phyloP scores from a whole-genome alignment of 805 yeast genomes.

The Barnettozyma vustinii region DNA sequence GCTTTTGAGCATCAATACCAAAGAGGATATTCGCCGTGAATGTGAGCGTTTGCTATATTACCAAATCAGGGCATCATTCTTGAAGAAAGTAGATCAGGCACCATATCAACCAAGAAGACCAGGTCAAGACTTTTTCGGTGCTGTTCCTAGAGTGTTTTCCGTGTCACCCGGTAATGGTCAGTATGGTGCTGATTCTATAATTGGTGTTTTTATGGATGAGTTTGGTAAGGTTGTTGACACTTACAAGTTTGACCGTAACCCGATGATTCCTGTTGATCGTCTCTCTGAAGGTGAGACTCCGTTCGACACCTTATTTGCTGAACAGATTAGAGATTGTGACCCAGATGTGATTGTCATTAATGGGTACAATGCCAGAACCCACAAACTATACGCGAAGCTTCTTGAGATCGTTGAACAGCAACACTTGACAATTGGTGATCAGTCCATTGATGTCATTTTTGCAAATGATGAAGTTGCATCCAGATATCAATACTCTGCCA shows the following conservation, averaged over 20 bases:
- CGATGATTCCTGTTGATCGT: slow-evolving; percentile 43
- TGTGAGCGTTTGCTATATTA: slow-evolving; percentile 68
- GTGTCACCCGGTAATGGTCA: slow-evolving; percentile 85
- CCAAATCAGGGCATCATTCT: slow-evolving; percentile 65
- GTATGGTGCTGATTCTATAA: slow-evolving; percentile 73
- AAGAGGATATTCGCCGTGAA: slow-evolving; percentile 72
- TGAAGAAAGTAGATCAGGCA: slow-evolving; percentile 81
- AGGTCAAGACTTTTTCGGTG: slow-evolving; percentile 65
- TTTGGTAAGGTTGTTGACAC: slow-evolving; percentile 74
- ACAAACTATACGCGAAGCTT: slow-evolving; percentile 52
- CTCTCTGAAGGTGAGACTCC: slow-evolving; percentile 41
- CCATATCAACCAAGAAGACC: slow-evolving; percentile 69
- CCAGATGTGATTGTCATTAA: slow-evolving; percentile 92
- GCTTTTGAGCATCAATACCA: slow-evolving; percentile 66
- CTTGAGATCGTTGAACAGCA: slow-evolving; percentile 52
- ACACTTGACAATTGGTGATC: slow-evolving; percentile 44
- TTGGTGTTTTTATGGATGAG: slow-evolving; percentile 75
- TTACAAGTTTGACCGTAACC: slow-evolving; percentile 71
- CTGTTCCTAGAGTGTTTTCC: slow-evolving; percentile 79
- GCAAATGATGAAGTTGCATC: slow-evolving; percentile 93
- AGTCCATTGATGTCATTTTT: slow-evolving; percentile 67
- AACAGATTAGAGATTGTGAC: slow-evolving; percentile 52
- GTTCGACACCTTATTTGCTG: slow-evolving; percentile 60
- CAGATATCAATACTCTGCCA: slow-evolving; percentile 71
- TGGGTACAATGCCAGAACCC: slow-evolving; percentile 75